Evolutionary conservation across 768 basidiomycete genomes (phyloP), one percentile per base, ranked within the genome.

Genomic region (Scleroderma citrinum): DNA sequence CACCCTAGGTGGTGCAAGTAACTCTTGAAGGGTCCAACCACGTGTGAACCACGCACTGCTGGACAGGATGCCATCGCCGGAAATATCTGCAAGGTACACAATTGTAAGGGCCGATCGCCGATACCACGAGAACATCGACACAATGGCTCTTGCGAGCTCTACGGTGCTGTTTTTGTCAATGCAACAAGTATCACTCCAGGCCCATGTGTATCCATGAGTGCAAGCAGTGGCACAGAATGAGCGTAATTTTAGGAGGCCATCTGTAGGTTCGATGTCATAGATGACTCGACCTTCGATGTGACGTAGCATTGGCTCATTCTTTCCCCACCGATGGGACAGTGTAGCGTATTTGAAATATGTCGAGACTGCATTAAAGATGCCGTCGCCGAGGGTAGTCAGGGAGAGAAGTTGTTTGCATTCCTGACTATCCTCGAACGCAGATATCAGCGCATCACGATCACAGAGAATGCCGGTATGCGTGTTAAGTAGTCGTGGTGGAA

Each of bases 241-340:
- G 21, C 43, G 48, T 3, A 49, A 29, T 19, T 49, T 49, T 13
- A 7, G 14, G 16, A 49, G 3, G 20, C 48, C 48, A 17, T 30
- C 42, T 5, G 17, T 44, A 10, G 29, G 26, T 3, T 16, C n/a
- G 14, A 29, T 21, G 16, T 16, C 30, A 12, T 26, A 49, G 24
- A 20, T 35, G n/a, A 34, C 16, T 26, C n/a, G 30, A 11, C 31
- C 39, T 17, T 29, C 17, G 14, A 44, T 32, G 16, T 44, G 16
- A 17, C n/a, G 29, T n/a, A 44, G 17, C 26, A 17, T 31, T 26
- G 48, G 48, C 11, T 49, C 48, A 8, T n/a, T 21, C 35, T 49
- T 30, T 7, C 42, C 41, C 48, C 48, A 49, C 11, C 48, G 19
- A 30, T 49, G 48, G 17, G 48, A 49, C 16, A 49, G 32, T 31